Conservation (phyloP, 345 rosid species). For the Noccaea bulbosa region DNA sequence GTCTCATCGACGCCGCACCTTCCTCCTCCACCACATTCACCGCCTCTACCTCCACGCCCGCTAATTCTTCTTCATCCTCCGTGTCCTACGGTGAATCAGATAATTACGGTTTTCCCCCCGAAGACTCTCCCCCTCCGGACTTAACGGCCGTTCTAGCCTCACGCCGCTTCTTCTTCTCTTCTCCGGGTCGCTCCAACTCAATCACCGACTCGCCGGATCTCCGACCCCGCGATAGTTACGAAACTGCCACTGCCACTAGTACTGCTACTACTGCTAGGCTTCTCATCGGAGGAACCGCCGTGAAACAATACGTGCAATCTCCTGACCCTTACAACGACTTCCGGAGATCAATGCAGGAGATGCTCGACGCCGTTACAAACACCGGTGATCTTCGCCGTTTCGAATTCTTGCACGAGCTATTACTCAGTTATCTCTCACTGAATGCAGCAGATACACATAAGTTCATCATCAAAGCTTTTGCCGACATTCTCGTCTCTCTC, state of each 20-base stretch:
- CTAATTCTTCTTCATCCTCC: constrained; percentile 34
- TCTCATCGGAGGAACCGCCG: constrained; percentile 60
- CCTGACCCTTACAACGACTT: constrained; percentile 84
- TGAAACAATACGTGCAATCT: constrained; percentile 61
- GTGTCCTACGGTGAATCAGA: constrained; percentile 13
- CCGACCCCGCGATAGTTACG: neutral
- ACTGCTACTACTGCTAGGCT: constrained; percentile 11
- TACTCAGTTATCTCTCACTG: constrained; percentile 70
- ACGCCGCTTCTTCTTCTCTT: constrained; percentile 87
- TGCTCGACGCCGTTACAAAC: constrained; percentile 73
- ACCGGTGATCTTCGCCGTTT: constrained; percentile 52
- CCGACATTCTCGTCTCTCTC: constrained; percentile 59
- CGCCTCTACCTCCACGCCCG: constrained; percentile 30
- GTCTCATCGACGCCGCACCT: constrained; percentile 21
- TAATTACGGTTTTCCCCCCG: constrained; percentile 34
- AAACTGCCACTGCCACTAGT: constrained; percentile 5
- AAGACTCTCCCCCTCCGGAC: constrained; percentile 53
- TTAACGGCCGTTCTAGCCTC: constrained; percentile 74
- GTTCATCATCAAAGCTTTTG: constrained; percentile 75
- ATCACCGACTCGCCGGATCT: constrained; percentile 62
- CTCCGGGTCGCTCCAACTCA: constrained; percentile 91
- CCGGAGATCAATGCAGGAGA: constrained; percentile 79
- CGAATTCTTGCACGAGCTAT: constrained; percentile 80
- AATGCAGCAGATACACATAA: constrained; percentile 70
- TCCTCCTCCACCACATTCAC: constrained; percentile 32